These are phyloP conservation scores for Isoetes engelmannii DNA, from an alignment of 83 land plant species.

Conservation along the genomic window DNA sequence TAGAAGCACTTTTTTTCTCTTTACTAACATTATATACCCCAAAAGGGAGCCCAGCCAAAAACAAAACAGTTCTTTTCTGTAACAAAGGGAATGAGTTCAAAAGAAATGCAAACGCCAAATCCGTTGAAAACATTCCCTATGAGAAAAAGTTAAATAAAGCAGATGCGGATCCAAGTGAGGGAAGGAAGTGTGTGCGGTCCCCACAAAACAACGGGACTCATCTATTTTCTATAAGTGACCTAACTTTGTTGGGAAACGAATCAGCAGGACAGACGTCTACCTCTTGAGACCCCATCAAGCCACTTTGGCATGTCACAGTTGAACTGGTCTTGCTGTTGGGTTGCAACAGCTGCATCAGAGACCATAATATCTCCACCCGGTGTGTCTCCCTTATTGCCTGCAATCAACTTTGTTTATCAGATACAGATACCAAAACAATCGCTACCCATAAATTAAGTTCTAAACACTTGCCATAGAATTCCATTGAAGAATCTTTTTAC, in stretches of 20 bases:
- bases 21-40: too few species aligned
- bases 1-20: too few species aligned
- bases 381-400: conserved; percentile 20
- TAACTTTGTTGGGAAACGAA: neutral
- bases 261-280: neutral
- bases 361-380: conserved; percentile 23
- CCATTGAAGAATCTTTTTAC: neutral
- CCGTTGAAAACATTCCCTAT: too few species aligned
- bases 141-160: neutral
- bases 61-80: too few species aligned
- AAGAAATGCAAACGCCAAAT: too few species aligned
- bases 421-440: neutral
- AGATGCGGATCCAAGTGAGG: neutral
- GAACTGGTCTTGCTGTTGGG: neutral
- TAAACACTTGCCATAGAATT: neutral
- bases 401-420: neutral
- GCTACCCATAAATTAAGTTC: neutral
- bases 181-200: neutral
- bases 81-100: too few species aligned
- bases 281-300: neutral
- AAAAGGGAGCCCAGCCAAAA: too few species aligned
- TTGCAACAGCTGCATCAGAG: conserved; percentile 11
- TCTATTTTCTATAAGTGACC: neutral
- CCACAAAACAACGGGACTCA: neutral
- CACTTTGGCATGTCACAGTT: neutral